Evolutionary conservation across 2,329 filamentous ascomycete genomes (phyloP), one percentile per base, ranked within the genome.

Genomic region (Rutstroemia sp.): DNA sequence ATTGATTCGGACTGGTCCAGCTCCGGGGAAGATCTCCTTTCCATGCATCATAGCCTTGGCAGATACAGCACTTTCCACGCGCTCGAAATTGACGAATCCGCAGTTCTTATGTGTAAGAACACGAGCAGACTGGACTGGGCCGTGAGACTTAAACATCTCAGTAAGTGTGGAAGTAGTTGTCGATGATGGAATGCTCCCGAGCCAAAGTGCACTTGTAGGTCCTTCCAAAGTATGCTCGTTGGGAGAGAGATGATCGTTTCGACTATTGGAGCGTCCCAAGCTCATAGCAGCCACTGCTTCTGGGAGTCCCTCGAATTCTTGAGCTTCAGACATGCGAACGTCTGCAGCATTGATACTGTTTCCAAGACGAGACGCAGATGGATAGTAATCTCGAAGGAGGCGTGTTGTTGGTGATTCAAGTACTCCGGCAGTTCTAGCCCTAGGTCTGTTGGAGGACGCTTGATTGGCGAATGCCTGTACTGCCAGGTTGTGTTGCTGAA

Each of bases 101-200:
- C 94, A 99, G 73, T 96, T 97, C 79, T 99, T 99, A 77, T 99
- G 91, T 0, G 94, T 97, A 60, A 99, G 78, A 4, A 99, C 94
- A 61, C 94, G 83, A 27, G 90, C 92, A 3, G 92, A 96, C 63
- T 94, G 80, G 61, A 99, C 96, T 3, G 87, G 81, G 9, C 94
- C 94, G 64, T 94, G 95, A n/a, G 86, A 81, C 71, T 89, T 89
- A 75, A 99, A 99, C 75, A 97, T 96, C 62, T 95, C 91, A 57
- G 90, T 90, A 59, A 99, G 75, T 0, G 94, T 97, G 1, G 92
- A 95, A 10, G 94, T 92, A 0, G 94, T 99, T 2, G 94, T 99
- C 2, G 94, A 97, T 4, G 92, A 92, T 12, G 94, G 94, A 58
- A 99, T 96, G 72, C 92, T 96, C 55, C 94, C 94, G 51, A 99